A percentile compares a stretch with the other conserved stretches of the same genome.
Evolutionary conservation across 306 rosid species (phyloP).

Genomic region (Rosa chinensis): DNA sequence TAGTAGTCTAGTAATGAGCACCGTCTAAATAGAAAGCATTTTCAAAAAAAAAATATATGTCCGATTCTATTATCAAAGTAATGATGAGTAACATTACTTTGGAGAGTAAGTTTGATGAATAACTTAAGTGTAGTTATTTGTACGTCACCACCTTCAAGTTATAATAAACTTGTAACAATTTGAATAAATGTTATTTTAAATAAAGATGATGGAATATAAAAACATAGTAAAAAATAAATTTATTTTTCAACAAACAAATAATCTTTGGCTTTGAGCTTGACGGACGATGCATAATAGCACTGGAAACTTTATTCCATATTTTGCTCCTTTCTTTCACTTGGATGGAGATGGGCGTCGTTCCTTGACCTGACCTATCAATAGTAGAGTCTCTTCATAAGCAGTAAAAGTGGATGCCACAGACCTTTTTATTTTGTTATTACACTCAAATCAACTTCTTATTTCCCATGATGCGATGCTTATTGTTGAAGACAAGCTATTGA

Average conservation of each 20-base stretch:
- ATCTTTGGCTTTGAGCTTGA: not conserved
- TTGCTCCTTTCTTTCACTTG: not conserved
- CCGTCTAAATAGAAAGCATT: not conserved
- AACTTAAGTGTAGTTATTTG: too few species aligned
- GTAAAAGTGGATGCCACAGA: not conserved
- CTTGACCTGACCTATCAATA: not conserved
- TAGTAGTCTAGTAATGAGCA: not conserved
- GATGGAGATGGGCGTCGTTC: not conserved
- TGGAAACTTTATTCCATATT: constrained; percentile 2
- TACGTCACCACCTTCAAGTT: too few species aligned
- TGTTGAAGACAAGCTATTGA: constrained; percentile 5
- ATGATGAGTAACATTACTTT: too few species aligned
- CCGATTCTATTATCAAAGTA: too few species aligned
- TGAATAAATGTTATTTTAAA: too few species aligned
- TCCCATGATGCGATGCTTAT: not conserved
- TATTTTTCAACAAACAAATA: not conserved
- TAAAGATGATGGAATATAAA: too few species aligned
- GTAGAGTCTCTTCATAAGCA: not conserved
- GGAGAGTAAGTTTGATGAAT: too few species aligned
- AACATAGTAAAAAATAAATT: too few species aligned
- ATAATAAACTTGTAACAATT: too few species aligned
- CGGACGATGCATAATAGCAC: not conserved
- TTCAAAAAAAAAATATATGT: too few species aligned
- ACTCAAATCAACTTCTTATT: not conserved
- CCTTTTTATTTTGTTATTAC: not conserved